These are phyloP conservation scores for Nakazawaea holstii DNA, from an alignment of 805 yeast genomes.

Conservation along the genomic window DNA sequence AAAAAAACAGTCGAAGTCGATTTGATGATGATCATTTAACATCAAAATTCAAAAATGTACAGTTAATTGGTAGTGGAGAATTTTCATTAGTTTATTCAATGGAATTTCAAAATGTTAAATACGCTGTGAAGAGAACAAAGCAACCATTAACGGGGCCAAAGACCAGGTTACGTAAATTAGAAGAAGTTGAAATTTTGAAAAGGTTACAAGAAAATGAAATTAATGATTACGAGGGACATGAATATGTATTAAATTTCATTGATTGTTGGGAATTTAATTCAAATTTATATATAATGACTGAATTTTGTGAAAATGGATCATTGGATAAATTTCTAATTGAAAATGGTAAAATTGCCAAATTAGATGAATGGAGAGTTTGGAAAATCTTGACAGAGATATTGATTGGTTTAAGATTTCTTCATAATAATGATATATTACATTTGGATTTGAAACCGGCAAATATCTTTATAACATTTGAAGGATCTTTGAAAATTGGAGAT, in stretches of 20 bases:
- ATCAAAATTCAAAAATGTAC: conserved; percentile 59
- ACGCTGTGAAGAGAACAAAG: conserved; percentile 86
- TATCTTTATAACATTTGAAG: conserved; percentile 90
- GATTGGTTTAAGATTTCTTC: conserved; percentile 77
- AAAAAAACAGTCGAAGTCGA: conserved; percentile 1
- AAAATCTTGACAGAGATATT: conserved; percentile 83
- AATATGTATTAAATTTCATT: conserved; percentile 69
- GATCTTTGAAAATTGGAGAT: conserved; percentile 89
- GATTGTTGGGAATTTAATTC: conserved; percentile 82
- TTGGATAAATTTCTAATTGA: conserved; percentile 75
- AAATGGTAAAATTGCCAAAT: conserved; percentile 64
- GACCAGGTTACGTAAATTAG: conserved; percentile 55
- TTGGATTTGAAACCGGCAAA: conserved; percentile 95
- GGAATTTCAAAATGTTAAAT: conserved; percentile 56
- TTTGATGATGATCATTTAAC: conserved; percentile 36
- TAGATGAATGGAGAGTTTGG: conserved; percentile 98
- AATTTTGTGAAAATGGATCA: conserved; percentile 89
- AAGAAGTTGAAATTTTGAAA: conserved; percentile 72
- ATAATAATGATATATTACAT: conserved; percentile 71
- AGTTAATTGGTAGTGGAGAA: conserved; percentile 77
- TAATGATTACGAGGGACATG: conserved; percentile 57
- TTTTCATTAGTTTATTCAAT: conserved; percentile 87
- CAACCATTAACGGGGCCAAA: conserved; percentile 53
- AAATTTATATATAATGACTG: conserved; percentile 86
- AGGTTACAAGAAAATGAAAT: conserved; percentile 32